phyloP scores from a whole-genome alignment of 306 rosid species.

The Dryas alaskensis region DNA sequence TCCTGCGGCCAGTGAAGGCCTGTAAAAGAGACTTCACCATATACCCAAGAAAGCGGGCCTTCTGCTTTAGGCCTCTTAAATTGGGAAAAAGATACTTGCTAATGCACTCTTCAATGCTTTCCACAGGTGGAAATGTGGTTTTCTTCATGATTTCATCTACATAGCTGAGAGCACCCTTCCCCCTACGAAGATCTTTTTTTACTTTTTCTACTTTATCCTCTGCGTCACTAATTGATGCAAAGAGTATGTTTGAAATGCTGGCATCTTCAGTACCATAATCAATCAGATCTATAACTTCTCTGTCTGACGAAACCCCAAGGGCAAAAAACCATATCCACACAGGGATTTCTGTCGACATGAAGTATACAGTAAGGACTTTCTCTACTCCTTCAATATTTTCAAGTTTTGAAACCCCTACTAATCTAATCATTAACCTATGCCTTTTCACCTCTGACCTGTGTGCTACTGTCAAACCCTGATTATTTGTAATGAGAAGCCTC shows the following conservation, averaged over 20 bases:
- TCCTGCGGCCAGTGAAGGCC: constrained; percentile 68
- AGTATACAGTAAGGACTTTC: constrained; percentile 63
- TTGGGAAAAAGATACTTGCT: constrained; percentile 55
- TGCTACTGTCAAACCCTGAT: constrained; percentile 60
- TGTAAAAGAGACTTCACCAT: constrained; percentile 90
- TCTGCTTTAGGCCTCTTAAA: constrained; percentile 53
- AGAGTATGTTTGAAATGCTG: constrained; percentile 53
- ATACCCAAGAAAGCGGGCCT: constrained; percentile 79
- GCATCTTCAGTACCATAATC: constrained; percentile 57
- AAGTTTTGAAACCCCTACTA: constrained; percentile 43
- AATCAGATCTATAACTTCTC: constrained; percentile 67
- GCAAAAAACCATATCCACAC: constrained; percentile 83
- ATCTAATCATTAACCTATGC: constrained; percentile 62
- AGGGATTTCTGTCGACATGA: constrained; percentile 74
- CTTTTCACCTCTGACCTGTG: constrained; percentile 72
- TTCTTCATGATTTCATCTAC: constrained; percentile 46
- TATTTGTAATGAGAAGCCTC: constrained; percentile 69
- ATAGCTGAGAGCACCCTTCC: constrained; percentile 36
- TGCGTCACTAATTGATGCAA: constrained; percentile 72
- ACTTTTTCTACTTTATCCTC: constrained; percentile 35
- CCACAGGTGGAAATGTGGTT: constrained; percentile 72
- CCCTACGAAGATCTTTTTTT: constrained; percentile 48
- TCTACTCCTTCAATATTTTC: constrained; percentile 67
- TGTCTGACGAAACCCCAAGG: constrained; percentile 78
- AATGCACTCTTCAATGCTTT: constrained; percentile 68